Conservation (phyloP, 2,329 filamentous ascomycete species). For the Fusarium musae region DNA sequence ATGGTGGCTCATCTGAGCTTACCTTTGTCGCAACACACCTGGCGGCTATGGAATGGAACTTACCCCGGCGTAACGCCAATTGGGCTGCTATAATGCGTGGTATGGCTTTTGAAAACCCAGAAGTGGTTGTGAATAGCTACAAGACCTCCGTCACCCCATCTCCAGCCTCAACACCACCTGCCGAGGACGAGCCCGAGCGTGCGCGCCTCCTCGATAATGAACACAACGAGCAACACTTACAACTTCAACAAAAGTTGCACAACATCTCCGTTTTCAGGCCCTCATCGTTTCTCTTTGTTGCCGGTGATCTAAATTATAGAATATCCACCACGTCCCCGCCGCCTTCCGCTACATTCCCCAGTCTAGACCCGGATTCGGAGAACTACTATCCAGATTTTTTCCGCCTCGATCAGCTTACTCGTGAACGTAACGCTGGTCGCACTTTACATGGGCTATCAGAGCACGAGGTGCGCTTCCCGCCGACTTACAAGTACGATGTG, state of each 20-base stretch:
- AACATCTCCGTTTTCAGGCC: slow-evolving; percentile 78
- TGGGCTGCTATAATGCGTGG: slow-evolving; percentile 87
- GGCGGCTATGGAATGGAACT: slow-evolving; percentile 84
- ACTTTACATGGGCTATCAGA: slow-evolving; percentile 85
- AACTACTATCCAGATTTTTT: slow-evolving; percentile 76
- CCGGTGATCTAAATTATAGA: slow-evolving; percentile 95
- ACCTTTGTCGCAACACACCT: slow-evolving; percentile 92
- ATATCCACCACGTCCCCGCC: slow-evolving; percentile 75
- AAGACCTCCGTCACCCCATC: slow-evolving; percentile 39
- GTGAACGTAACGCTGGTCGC: slow-evolving; percentile 74
- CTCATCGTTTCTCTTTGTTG: slow-evolving; percentile 82
- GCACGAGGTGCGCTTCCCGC: slow-evolving; percentile 79
- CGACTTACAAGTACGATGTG: slow-evolving; percentile 89
- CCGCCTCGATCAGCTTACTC: slow-evolving; percentile 79
- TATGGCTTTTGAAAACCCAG: slow-evolving; percentile 76
- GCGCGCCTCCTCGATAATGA: slow-evolving; percentile 50
- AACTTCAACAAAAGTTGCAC: slow-evolving; percentile 60
- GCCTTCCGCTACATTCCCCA: slow-evolving; percentile 71
- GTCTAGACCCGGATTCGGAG: slow-evolving; percentile 62
- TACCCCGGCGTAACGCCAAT: slow-evolving; percentile 82
- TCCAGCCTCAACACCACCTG: slow-evolving; percentile 36
- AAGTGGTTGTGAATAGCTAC: slow-evolving; percentile 49
- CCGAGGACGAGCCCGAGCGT: slow-evolving; percentile 45
- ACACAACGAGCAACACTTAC: slow-evolving; percentile 48
- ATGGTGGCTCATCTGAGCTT: slow-evolving; percentile 64